phyloP scores from a whole-genome alignment of 208 protist genomes.

The Herpetomonas tarakana region DNA sequence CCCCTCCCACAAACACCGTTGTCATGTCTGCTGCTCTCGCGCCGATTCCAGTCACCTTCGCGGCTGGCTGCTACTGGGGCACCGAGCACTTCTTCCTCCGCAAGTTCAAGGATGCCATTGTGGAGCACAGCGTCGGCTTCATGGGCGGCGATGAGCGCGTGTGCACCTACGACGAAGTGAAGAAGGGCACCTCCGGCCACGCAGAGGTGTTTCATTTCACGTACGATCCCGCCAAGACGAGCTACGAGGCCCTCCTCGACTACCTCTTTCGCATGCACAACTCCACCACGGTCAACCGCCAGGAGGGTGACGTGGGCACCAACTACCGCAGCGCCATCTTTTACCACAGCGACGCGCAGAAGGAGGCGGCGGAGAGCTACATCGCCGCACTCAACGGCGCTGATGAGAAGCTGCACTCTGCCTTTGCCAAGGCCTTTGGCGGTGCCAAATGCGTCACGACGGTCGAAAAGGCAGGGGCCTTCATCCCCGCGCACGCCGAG shows the following conservation, averaged over 20 bases:
- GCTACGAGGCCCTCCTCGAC: slow-evolving; percentile 83
- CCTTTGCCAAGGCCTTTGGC: slow-evolving; percentile 69
- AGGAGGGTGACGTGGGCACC: slow-evolving; percentile 90
- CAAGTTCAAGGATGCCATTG: slow-evolving; percentile 78
- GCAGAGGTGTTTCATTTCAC: slow-evolving; percentile 93
- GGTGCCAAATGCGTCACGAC: slow-evolving; percentile 59
- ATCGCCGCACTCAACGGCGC: slow-evolving; percentile 70
- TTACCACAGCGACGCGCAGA: slow-evolving; percentile 88
- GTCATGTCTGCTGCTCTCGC: slow-evolving; percentile 14
- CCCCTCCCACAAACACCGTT: too few relatives aligned
- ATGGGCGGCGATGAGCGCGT: slow-evolving; percentile 75
- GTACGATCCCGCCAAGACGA: slow-evolving; percentile 80
- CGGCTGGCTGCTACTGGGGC: slow-evolving; percentile 93
- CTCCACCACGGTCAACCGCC: slow-evolving; percentile 90
- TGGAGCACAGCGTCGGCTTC: slow-evolving; percentile 84
- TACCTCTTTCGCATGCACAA: slow-evolving; percentile 96
- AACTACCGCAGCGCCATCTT: slow-evolving; percentile 95
- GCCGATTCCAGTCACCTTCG: slow-evolving; percentile 66
- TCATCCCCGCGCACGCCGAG: slow-evolving; percentile 87
- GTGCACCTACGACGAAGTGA: slow-evolving; percentile 90
- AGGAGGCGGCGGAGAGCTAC: slow-evolving; percentile 65
- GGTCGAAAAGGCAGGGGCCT: slow-evolving; percentile 53
- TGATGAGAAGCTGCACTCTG: slow-evolving; percentile 47
- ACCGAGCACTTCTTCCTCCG: slow-evolving; percentile 90
- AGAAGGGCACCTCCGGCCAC: slow-evolving; percentile 91